Evolutionary conservation across 768 basidiomycete genomes (phyloP).

Genomic region (Boletellus emodensis): DNA sequence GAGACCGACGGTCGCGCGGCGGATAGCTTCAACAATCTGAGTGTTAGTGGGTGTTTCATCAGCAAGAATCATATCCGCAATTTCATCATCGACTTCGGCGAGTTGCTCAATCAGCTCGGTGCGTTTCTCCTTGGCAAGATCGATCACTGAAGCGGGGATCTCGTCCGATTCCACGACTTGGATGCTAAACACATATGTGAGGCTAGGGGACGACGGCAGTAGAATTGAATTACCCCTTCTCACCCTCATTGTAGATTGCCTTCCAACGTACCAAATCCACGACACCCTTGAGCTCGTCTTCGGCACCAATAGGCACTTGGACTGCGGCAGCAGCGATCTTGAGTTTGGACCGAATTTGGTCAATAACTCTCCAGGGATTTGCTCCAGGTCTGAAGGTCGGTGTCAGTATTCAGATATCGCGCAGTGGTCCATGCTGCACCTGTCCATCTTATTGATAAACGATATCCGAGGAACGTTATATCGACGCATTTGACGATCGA

Average conservation of each 20-base stretch:
- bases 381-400: slow-evolving; percentile 71
- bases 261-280: slow-evolving; percentile 95
- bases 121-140: slow-evolving; percentile 79
- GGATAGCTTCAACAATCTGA: slow-evolving; percentile 80
- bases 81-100: slow-evolving; percentile 92
- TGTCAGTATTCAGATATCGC: not conserved
- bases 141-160: slow-evolving; percentile 73
- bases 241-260: slow-evolving; percentile 89
- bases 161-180: slow-evolving; percentile 79
- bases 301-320: slow-evolving; percentile 90
- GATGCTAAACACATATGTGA: slow-evolving; percentile 44
- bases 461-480: slow-evolving; percentile 95
- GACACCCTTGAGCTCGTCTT: slow-evolving; percentile 84
- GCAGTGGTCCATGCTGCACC: slow-evolving; percentile 38
- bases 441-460: slow-evolving; percentile 99
- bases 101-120: slow-evolving; percentile 90
- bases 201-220: not conserved
- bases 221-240: slow-evolving; percentile 75
- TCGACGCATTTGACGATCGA: slow-evolving; percentile 97
- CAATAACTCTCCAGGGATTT: slow-evolving; percentile 93
- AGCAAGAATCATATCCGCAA: slow-evolving; percentile 87
- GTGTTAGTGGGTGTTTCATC: slow-evolving; percentile 70
- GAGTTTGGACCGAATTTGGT: slow-evolving; percentile 88
- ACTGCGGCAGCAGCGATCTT: slow-evolving; percentile 94
- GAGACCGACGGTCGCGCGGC: slow-evolving; percentile 81